Conservation (phyloP, 306 rosid genomes). For the Rosa persica region DNA sequence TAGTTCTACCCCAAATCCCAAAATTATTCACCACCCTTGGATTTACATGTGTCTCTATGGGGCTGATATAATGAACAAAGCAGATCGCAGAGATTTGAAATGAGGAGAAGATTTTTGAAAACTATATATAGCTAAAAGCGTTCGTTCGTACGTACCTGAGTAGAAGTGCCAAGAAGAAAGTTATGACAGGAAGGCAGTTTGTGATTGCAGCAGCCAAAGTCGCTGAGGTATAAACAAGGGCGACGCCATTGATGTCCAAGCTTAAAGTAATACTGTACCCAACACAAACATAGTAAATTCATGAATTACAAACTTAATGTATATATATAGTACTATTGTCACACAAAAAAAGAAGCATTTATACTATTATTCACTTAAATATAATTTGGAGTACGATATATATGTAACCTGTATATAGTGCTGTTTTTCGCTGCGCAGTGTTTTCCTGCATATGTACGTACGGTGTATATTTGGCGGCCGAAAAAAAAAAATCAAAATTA, state of each 20-base stretch:
- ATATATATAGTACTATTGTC: not conserved
- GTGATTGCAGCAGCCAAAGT: constrained; percentile 76
- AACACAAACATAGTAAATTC: not conserved
- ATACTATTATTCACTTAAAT: too few relatives aligned
- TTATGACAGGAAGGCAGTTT: constrained; percentile 77
- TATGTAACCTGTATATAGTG: not conserved
- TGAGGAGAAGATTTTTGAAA: not conserved
- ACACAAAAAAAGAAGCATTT: too few relatives aligned
- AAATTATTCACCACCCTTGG: not conserved
- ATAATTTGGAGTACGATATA: too few relatives aligned
- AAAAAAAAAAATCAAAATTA: not conserved
- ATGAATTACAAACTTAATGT: not conserved
- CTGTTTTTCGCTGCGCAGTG: not conserved
- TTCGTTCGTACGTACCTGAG: constrained; percentile 46
- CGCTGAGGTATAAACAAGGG: constrained; percentile 62
- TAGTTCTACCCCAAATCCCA: too few relatives aligned
- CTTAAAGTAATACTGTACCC: constrained; percentile 55
- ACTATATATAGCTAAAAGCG: not conserved
- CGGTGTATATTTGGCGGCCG: not conserved
- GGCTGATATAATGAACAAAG: not conserved
- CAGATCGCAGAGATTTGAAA: not conserved
- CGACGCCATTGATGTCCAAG: constrained; percentile 59
- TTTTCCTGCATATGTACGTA: not conserved
- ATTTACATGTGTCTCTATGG: not conserved
- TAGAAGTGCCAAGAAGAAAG: constrained; percentile 71